Percentiles rank a stretch among this genome's conserved stretches.
phyloP scores from a whole-genome alignment of 495 filamentous ascomycete species.

The Annulohypoxylon maeteangense region DNA sequence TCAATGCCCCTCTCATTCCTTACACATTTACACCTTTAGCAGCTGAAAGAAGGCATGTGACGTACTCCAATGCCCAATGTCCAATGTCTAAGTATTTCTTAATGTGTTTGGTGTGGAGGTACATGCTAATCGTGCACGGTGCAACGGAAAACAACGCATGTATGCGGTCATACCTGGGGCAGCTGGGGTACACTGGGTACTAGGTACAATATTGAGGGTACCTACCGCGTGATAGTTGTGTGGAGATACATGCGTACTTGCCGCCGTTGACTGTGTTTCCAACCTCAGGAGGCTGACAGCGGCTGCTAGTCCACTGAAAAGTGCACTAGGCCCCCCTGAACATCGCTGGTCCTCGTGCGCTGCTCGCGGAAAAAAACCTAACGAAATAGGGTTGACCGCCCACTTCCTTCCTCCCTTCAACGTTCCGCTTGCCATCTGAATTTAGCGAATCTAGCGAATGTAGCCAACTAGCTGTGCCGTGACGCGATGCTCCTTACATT shows the following conservation, averaged over 20 bases:
- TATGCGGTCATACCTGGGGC: conserved; percentile 25
- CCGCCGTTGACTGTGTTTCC: conserved; percentile 2
- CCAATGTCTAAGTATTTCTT: neutral
- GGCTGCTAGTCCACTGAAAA: conserved; percentile 3
- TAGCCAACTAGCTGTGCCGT: neutral
- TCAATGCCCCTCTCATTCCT: conserved; percentile 9
- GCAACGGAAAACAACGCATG: conserved; percentile 24
- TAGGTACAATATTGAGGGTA: neutral
- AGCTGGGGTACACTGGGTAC: neutral
- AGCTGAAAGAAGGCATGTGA: conserved; percentile 28
- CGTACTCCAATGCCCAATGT: conserved; percentile 25
- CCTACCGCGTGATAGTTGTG: conserved; percentile 10
- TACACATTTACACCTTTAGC: neutral
- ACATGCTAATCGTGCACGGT: conserved; percentile 10
- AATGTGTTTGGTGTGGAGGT: conserved; percentile 1
- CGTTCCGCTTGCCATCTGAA: neutral
- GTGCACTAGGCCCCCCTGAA: neutral
- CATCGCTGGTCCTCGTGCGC: neutral
- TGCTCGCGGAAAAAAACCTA: conserved; percentile 7
- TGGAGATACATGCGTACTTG: neutral
- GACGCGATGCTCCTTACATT: conserved; percentile 3
- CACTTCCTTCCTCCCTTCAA: conserved; percentile 10
- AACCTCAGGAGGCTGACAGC: neutral
- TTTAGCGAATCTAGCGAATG: neutral
- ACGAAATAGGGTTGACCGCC: conserved; percentile 18